Conservation (phyloP, 192 early-diverging fungal species). For the Geosiphon pyriformis region DNA sequence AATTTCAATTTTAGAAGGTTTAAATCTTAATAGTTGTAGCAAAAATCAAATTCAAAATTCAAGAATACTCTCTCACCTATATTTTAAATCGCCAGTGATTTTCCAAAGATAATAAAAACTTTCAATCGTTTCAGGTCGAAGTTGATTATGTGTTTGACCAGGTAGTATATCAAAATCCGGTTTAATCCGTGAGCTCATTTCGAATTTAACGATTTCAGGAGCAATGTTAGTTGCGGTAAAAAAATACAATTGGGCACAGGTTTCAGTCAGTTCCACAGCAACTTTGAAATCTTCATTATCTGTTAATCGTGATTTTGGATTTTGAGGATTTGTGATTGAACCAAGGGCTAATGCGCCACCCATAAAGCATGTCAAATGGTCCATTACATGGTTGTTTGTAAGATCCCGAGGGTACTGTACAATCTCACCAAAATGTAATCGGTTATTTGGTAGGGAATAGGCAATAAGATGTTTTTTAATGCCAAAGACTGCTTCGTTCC, state of each 20-base stretch:
- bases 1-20: no score
- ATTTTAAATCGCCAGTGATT: slow-evolving; percentile 80
- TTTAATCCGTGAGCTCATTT: slow-evolving; percentile 19
- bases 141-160: slow-evolving; percentile 65
- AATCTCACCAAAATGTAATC: slow-evolving; percentile 63
- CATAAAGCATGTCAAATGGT: slow-evolving; percentile 91
- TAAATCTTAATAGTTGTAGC: not conserved
- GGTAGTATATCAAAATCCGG: slow-evolving; percentile 62
- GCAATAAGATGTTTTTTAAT: slow-evolving; percentile 62
- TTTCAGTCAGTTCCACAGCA: slow-evolving; percentile 69
- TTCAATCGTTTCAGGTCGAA: slow-evolving; percentile 89
- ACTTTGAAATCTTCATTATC: slow-evolving; percentile 50
- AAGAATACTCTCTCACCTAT: slow-evolving; percentile 52
- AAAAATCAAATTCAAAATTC: not conserved
- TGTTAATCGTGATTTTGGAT: slow-evolving; percentile 36
- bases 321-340: slow-evolving; percentile 61
- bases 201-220: slow-evolving; percentile 82
- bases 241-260: slow-evolving; percentile 80
- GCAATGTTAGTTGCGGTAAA: slow-evolving; percentile 73
- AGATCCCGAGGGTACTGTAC: slow-evolving; percentile 6
- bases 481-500: slow-evolving; percentile 53
- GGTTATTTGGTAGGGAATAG: slow-evolving; percentile 48
- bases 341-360: slow-evolving; percentile 77
- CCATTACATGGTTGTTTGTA: slow-evolving; percentile 62
- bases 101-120: slow-evolving; percentile 82